Evolutionary conservation across 1,284 basidiomycete species (phyloP).

Genomic region (Phlebopus sp.): DNA sequence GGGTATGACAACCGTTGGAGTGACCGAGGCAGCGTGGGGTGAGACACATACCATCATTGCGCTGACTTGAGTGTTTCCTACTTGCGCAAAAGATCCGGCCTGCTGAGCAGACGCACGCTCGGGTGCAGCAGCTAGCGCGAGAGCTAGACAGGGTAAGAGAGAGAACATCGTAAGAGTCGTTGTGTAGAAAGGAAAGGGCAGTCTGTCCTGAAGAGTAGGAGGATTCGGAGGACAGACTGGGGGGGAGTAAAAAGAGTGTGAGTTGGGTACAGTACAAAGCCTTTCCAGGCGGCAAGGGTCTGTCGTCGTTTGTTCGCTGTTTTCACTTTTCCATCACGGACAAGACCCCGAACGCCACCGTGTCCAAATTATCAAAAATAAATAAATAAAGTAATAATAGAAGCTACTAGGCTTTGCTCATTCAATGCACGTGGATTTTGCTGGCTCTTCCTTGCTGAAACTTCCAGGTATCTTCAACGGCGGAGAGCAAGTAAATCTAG

Average conservation of each 20-base stretch:
- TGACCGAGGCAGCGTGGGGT: background rate
- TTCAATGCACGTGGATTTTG: too few species aligned
- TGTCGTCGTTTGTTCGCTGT: background rate
- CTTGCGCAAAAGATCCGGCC: constrained; percentile 45
- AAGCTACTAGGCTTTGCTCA: too few species aligned
- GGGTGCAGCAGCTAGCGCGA: constrained; percentile 35
- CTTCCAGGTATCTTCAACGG: too few species aligned
- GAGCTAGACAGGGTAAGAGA: constrained; percentile 27
- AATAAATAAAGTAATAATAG: background rate
- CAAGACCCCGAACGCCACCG: background rate
- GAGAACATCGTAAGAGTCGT: constrained; percentile 22
- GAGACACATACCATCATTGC: constrained; percentile 59
- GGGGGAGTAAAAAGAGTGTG: constrained; percentile 8
- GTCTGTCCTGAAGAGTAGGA: constrained; percentile 2
- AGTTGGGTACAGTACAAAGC: background rate
- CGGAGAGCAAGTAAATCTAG: too few species aligned
- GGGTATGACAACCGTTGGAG: constrained; percentile 1
- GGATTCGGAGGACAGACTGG: background rate
- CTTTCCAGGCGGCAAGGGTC: constrained; percentile 14
- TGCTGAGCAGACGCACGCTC: constrained; percentile 33
- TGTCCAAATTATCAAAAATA: background rate
- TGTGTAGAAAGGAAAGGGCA: background rate
- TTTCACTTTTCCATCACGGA: constrained; percentile 1
- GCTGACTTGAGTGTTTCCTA: constrained; percentile 53
- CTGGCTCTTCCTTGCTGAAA: too few species aligned